Percentiles rank a stretch among this genome's conserved stretches.
Evolutionary conservation across 805 yeast species (phyloP).

Genomic region (Saccharomyces paradoxus): DNA sequence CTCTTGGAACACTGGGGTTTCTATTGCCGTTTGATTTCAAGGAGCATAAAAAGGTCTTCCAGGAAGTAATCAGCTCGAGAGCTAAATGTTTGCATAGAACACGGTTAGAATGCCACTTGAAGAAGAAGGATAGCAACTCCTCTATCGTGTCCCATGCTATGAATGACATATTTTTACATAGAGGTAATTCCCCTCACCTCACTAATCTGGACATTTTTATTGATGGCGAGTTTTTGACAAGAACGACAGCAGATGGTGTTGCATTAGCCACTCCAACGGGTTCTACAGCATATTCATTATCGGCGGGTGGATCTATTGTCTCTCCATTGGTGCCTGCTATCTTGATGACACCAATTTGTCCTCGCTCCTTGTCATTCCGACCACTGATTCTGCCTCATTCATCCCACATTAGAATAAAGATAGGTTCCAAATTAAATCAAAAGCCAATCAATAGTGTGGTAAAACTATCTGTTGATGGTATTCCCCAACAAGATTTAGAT

Average conservation of each 20-base stretch:
- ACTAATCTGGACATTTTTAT: constrained; percentile 77
- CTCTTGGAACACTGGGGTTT: constrained; percentile 87
- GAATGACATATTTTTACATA: constrained; percentile 83
- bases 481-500: constrained; percentile 55
- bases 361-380: constrained; percentile 81
- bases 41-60: constrained; percentile 52
- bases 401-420: constrained; percentile 60
- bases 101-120: constrained; percentile 69
- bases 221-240: constrained; percentile 75
- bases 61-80: constrained; percentile 55
- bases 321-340: constrained; percentile 83
- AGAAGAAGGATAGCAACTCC: constrained; percentile 27
- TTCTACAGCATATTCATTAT: constrained; percentile 83
- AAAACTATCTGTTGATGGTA: constrained; percentile 76
- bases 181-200: constrained; percentile 83
- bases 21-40: constrained; percentile 76
- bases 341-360: constrained; percentile 83
- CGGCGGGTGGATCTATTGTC: constrained; percentile 88
- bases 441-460: constrained; percentile 34
- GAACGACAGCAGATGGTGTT: constrained; percentile 89
- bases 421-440: constrained; percentile 41
- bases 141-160: constrained; percentile 52
- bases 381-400: constrained; percentile 77
- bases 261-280: constrained; percentile 88
- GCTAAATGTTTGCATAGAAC: constrained; percentile 69